These are phyloP conservation scores for Eimeria acervulina DNA, from an alignment of 169 alveolate species.

Conservation along the genomic window DNA sequence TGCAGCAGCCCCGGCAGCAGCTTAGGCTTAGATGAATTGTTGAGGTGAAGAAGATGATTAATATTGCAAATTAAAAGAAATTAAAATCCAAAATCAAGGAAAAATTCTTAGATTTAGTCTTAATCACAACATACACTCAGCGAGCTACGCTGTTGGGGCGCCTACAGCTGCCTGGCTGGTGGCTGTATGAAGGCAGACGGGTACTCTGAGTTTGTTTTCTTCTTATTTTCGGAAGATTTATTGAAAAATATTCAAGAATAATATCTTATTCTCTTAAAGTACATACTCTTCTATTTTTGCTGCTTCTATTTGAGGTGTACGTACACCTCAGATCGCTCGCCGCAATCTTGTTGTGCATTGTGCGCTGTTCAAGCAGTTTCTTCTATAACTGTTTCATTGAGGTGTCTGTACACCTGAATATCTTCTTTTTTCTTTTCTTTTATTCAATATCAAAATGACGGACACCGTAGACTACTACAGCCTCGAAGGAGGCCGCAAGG, in stretches of 20 bases:
- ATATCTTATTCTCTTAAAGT: background rate
- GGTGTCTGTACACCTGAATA: background rate
- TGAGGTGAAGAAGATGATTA: background rate
- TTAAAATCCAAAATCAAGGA: background rate
- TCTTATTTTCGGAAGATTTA: background rate
- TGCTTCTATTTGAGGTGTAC: background rate
- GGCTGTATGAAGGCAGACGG: background rate
- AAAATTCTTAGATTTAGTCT: background rate
- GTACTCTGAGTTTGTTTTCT: background rate
- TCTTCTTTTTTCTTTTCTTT: background rate
- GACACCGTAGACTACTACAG: slow-evolving; percentile 52
- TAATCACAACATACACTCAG: background rate
- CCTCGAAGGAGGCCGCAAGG: slow-evolving; percentile 67
- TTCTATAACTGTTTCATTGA: background rate
- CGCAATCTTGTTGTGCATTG: background rate
- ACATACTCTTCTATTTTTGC: background rate
- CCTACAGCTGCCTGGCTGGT: background rate
- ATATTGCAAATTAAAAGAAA: background rate
- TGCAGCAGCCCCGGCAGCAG: background rate
- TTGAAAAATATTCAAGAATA: background rate
- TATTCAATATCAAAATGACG: background rate
- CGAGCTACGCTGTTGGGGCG: background rate
- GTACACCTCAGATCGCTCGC: slow-evolving; percentile 27
- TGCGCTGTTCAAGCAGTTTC: background rate
- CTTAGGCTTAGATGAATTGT: background rate